phyloP scores from a whole-genome alignment of 1,139 yeast species.

The Kodamaea derodonti region DNA sequence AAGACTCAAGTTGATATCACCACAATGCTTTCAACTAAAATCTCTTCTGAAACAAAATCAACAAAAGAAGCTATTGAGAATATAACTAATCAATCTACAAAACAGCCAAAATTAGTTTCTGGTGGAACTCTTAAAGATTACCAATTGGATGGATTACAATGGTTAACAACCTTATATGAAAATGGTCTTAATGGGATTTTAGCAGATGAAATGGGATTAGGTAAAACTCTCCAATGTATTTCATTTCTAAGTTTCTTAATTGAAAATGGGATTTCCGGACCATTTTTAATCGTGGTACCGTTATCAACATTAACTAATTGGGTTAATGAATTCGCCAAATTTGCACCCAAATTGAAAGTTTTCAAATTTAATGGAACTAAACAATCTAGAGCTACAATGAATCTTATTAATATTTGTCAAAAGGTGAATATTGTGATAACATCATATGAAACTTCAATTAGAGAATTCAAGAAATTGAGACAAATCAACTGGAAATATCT shows the following conservation, averaged over 20 bases:
- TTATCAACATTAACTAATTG: slow-evolving; percentile 84
- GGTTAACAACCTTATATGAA: slow-evolving; percentile 84
- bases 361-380: slow-evolving; percentile 67
- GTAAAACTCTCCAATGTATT: slow-evolving; percentile 87
- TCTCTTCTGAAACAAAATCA: slow-evolving; percentile 18
- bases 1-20: slow-evolving; percentile 18
- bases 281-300: slow-evolving; percentile 85
- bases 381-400: slow-evolving; percentile 42
- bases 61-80: slow-evolving; percentile 22
- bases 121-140: slow-evolving; percentile 76
- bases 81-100: slow-evolving; percentile 16
- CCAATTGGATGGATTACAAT: slow-evolving; percentile 85
- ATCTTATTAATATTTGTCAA: slow-evolving; percentile 16
- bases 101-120: slow-evolving; percentile 63
- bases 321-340: slow-evolving; percentile 64
- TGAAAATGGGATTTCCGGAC: slow-evolving; percentile 79
- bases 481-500: slow-evolving; percentile 70
- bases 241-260: slow-evolving; percentile 71
- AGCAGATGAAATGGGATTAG: slow-evolving; percentile 97
- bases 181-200: slow-evolving; percentile 92
- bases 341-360: slow-evolving; percentile 69
- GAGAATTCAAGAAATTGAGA: slow-evolving; percentile 56
- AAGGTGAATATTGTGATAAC: slow-evolving; percentile 57
- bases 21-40: slow-evolving; percentile 20
- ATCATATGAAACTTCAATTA: slow-evolving; percentile 75